These are phyloP conservation scores for Hanseniaspora nectarophila DNA, from an alignment of 805 yeast species.

Conservation along the genomic window DNA sequence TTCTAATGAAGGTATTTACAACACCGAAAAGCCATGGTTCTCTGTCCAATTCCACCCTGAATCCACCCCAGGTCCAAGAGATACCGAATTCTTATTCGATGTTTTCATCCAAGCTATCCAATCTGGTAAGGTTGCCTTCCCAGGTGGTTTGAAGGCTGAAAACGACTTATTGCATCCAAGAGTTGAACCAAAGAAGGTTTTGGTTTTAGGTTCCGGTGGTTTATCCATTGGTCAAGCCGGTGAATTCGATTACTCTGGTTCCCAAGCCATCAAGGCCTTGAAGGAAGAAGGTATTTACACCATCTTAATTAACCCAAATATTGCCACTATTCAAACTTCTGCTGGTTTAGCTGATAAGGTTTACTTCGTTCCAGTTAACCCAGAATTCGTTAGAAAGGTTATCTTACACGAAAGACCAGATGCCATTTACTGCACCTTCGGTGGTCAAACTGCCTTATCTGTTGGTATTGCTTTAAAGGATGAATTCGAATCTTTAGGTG, in stretches of 20 bases:
- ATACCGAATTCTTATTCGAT: slow-evolving; percentile 93
- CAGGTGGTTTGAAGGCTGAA: slow-evolving; percentile 72
- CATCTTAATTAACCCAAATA: slow-evolving; percentile 84
- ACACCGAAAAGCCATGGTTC: slow-evolving; percentile 75
- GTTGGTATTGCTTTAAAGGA: slow-evolving; percentile 92
- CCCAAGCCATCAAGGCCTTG: slow-evolving; percentile 93
- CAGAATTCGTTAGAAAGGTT: slow-evolving; percentile 89
- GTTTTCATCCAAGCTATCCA: slow-evolving; percentile 74
- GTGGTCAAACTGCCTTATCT: slow-evolving; percentile 97
- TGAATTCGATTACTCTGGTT: slow-evolving; percentile 93
- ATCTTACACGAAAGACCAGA: slow-evolving; percentile 95
- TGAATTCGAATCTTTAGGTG: slow-evolving; percentile 75
- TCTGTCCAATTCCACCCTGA: slow-evolving; percentile 99
- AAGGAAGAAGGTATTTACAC: slow-evolving; percentile 79
- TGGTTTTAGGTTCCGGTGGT: slow-evolving; percentile 89
- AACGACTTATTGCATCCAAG: slow-evolving; percentile 67
- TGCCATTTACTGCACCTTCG: slow-evolving; percentile 89
- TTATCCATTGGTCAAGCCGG: slow-evolving; percentile 97
- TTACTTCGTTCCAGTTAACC: slow-evolving; percentile 89
- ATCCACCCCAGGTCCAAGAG: slow-evolving; percentile 98
- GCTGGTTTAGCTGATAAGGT: slow-evolving; percentile 91
- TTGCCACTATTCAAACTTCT: slow-evolving; percentile 93
- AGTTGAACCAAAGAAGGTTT: slow-evolving; percentile 76
- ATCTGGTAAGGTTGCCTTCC: slow-evolving; percentile 69
- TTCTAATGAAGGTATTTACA: slow-evolving; percentile 96